Evolutionary conservation across 805 yeast species (phyloP), one percentile per base, ranked within the genome.

Genomic region (Kazachstania viticola): DNA sequence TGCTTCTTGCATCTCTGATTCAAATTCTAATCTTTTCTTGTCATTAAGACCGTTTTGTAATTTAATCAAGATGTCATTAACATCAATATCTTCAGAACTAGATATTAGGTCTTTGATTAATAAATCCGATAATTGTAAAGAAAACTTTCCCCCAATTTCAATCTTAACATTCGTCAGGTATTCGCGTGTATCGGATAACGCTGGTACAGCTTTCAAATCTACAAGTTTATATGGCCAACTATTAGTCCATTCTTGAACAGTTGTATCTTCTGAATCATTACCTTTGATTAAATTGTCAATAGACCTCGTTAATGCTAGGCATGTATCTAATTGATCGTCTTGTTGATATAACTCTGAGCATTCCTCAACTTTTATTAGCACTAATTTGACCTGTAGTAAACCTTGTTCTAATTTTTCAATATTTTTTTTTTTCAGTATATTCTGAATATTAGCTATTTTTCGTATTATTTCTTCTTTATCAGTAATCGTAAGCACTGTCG

Each of bases 121-220:
- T 21, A 65, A 45, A 16, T 69, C 67, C 6, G 68, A 61, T 45
- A 87, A 75, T 28, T 71, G 58, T 16, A 67, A 60, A 5, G 76
- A 69, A 42, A 75, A 79, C n/a, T 75, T 71, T 24, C 67, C 70
- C 12, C 91, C 87, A 31, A 83, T 76, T 27, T 70, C 74, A n/a
- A 64, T 58, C 30, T 77, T 69, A 43, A 84, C 55, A 17, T 60
- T 64, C 11, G 66, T 59, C 21, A 85, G 56, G 26, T 69, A 64
- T 29, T 71, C 73, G 30, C 71, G 64, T 12, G 78, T 50, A 21
- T 45, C 48, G 1, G 46, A 31, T 28, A 62, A 35, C 0, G 58
- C 56, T 0, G 59, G 49, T 2, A 60, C 49, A 5, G 51, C 38
- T 21, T 44, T 46, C 21, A 61, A 36, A 35, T 60, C 51, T 9